phyloP scores from a whole-genome alignment of 495 filamentous ascomycete genomes.

The Penicillium simplicissimum region DNA sequence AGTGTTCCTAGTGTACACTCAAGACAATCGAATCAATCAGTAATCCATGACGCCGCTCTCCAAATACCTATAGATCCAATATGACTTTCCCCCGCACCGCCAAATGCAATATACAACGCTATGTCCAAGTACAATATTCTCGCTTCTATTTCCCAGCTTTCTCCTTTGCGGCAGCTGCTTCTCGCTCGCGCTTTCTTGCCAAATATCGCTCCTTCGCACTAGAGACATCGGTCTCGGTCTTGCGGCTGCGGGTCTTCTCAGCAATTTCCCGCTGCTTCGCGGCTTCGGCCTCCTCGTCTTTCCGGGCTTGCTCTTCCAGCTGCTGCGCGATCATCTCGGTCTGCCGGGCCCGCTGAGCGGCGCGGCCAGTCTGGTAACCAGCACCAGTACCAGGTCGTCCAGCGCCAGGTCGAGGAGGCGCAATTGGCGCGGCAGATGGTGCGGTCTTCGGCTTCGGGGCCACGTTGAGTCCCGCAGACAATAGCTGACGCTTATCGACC shows the following conservation, averaged over 20 bases:
- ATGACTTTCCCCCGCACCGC: not conserved
- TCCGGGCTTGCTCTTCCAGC: slow-evolving; percentile 70
- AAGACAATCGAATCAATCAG: not conserved
- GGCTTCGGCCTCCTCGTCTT: slow-evolving; percentile 74
- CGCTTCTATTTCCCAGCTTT: slow-evolving; percentile 14
- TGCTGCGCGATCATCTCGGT: slow-evolving; percentile 76
- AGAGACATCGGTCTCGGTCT: slow-evolving; percentile 77
- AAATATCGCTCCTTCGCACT: slow-evolving; percentile 87
- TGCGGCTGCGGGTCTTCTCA: slow-evolving; percentile 68
- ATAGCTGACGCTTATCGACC: slow-evolving; percentile 87
- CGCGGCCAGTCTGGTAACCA: slow-evolving; percentile 46
- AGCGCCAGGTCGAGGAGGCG: slow-evolving; percentile 33
- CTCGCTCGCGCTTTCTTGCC: slow-evolving; percentile 78
- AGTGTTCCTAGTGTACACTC: not conserved
- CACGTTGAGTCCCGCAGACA: slow-evolving; percentile 86
- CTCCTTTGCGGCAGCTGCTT: slow-evolving; percentile 52
- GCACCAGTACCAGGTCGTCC: slow-evolving; percentile 32
- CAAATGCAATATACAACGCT: slow-evolving; percentile 6
- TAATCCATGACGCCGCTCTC: not conserved
- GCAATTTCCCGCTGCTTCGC: slow-evolving; percentile 66
- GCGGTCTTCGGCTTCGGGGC: slow-evolving; percentile 57
- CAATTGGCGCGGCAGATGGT: slow-evolving; percentile 34
- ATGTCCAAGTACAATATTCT: not conserved
- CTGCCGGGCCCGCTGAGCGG: slow-evolving; percentile 73
- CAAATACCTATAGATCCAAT: not conserved